phyloP scores from a whole-genome alignment of 345 rosid species.

The Melaleuca alternifolia region DNA sequence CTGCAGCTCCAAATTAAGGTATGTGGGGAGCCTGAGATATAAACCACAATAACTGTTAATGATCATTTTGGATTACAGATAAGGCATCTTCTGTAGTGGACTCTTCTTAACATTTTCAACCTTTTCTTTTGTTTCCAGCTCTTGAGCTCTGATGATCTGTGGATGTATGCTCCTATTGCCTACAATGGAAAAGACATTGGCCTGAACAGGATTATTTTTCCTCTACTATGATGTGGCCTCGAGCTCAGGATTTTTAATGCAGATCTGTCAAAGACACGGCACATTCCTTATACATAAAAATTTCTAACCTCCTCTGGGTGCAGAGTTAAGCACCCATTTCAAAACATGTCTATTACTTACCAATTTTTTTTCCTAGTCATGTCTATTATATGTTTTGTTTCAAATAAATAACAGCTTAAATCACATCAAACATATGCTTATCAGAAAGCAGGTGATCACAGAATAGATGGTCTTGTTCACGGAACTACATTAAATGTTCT shows the following conservation, averaged over 20 bases:
- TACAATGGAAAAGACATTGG: conserved; percentile 81
- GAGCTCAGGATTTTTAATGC: not conserved
- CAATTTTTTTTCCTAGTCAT: not conserved
- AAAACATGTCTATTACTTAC: not conserved
- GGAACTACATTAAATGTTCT: not conserved
- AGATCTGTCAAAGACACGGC: not conserved
- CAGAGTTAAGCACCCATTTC: not conserved
- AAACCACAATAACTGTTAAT: not conserved
- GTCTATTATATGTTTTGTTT: not conserved
- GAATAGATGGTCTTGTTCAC: not conserved
- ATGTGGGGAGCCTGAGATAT: not conserved
- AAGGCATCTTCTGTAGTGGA: not conserved
- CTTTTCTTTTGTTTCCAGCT: conserved; percentile 28
- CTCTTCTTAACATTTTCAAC: not conserved
- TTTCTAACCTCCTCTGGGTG: not conserved
- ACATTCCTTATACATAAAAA: not conserved
- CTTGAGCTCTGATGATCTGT: conserved; percentile 86
- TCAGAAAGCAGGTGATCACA: not conserved
- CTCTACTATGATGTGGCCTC: not conserved
- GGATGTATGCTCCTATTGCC: conserved; percentile 97
- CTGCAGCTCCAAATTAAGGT: conserved; percentile 92
- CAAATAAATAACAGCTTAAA: not conserved
- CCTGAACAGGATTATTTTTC: conserved; percentile 53
- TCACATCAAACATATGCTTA: not conserved
- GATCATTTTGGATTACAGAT: not conserved